A percentile compares a stretch with the other conserved stretches of the same genome.
phyloP scores from a whole-genome alignment of 176 grass and related monocot genomes.

The maize (Zea mays) region DNA sequence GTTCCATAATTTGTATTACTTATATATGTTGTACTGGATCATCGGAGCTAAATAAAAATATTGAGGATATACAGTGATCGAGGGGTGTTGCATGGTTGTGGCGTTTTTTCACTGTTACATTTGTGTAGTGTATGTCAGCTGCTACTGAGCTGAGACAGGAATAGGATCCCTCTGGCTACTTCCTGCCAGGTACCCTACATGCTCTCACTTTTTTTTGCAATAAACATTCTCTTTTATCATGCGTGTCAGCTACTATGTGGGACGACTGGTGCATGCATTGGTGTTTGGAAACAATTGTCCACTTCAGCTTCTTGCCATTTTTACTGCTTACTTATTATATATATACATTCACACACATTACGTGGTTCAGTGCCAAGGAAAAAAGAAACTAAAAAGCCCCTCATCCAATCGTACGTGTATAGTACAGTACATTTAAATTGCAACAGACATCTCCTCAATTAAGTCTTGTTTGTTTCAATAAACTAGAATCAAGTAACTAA shows the following conservation, averaged over 20 bases:
- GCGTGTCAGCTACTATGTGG: slow-evolving; percentile 3
- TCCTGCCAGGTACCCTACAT: slow-evolving; percentile 13
- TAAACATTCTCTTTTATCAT: slow-evolving; percentile 37
- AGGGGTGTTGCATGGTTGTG: background rate
- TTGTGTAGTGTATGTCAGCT: slow-evolving; percentile 9
- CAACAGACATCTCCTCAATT: background rate
- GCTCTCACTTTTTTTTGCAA: background rate
- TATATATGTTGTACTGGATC: slow-evolving; percentile 24
- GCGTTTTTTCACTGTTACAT: background rate
- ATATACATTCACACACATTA: background rate
- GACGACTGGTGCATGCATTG: slow-evolving; percentile 25
- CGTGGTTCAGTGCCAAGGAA: background rate
- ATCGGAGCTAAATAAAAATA: slow-evolving; percentile 29
- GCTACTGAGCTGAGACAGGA: background rate
- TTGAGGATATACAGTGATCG: background rate
- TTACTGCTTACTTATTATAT: background rate
- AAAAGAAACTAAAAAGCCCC: background rate
- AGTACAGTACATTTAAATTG: background rate
- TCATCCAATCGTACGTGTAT: background rate
- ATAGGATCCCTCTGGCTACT: slow-evolving; percentile 1
- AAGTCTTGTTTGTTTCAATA: background rate
- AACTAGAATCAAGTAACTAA: background rate
- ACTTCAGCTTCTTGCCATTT: background rate
- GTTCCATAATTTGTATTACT: slow-evolving; percentile 18
- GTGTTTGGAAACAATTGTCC: slow-evolving; percentile 14